Evolutionary conservation across 2,329 filamentous ascomycete genomes (phyloP).

Genomic region (Aquanectria penicillioides): DNA sequence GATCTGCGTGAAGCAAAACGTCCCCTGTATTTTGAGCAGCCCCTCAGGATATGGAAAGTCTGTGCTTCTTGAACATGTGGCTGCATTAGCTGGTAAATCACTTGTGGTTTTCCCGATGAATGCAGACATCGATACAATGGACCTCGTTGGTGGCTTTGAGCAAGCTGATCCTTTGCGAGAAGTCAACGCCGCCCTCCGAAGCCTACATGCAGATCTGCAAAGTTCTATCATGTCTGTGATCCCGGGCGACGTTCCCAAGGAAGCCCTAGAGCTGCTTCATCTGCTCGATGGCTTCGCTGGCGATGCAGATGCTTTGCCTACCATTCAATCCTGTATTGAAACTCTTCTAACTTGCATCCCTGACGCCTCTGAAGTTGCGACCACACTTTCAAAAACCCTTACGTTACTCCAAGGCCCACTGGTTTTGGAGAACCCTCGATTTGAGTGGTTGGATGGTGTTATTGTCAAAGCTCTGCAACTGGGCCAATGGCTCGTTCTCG

Average conservation of each 20-base stretch:
- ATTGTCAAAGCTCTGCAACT: constrained; percentile 87
- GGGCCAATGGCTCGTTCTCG: constrained; percentile 92
- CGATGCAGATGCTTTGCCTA: constrained; percentile 49
- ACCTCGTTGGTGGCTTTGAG: constrained; percentile 96
- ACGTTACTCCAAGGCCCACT: constrained; percentile 62
- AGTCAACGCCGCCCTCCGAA: constrained; percentile 65
- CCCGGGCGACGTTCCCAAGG: constrained; percentile 56
- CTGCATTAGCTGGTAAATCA: constrained; percentile 79
- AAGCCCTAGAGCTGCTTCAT: constrained; percentile 62
- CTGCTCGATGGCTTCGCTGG: constrained; percentile 56
- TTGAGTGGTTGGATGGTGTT: constrained; percentile 96
- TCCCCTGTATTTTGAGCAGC: constrained; percentile 90
- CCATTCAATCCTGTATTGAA: constrained; percentile 52
- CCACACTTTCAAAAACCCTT: constrained; percentile 59
- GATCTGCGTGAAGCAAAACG: constrained; percentile 84
- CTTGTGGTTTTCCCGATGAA: constrained; percentile 90
- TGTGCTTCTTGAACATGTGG: constrained; percentile 79
- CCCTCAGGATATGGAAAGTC: constrained; percentile 90
- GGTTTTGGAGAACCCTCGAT: constrained; percentile 77
- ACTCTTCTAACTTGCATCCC: constrained; percentile 54
- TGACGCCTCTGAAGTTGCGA: constrained; percentile 56
- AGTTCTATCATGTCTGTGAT: constrained; percentile 58
- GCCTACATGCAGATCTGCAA: constrained; percentile 63
- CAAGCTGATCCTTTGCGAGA: constrained; percentile 86
- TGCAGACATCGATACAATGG: constrained; percentile 95